Conservation (phyloP, 257 asterid species). For the Lavandula angustifolia region DNA sequence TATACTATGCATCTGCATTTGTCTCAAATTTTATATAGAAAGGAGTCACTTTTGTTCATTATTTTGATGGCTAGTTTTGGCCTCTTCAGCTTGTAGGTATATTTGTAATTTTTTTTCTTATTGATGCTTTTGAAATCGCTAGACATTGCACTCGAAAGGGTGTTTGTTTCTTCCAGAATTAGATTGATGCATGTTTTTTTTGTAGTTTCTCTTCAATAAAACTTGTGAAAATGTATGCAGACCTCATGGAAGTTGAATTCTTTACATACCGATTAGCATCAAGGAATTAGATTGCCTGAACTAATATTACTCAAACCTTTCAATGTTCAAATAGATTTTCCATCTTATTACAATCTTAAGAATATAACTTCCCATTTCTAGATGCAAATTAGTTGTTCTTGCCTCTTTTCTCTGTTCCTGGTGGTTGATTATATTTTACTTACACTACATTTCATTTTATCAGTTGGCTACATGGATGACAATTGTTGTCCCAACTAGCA, state of each 20-base stretch:
- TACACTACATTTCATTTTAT: constrained; percentile 34
- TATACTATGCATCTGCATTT: background rate
- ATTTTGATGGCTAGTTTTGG: background rate
- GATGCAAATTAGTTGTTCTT: constrained; percentile 13
- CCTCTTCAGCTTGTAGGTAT: background rate
- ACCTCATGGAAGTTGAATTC: constrained; percentile 13
- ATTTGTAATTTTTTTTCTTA: background rate
- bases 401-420: constrained; percentile 5
- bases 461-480: constrained; percentile 99
- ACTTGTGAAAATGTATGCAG: background rate
- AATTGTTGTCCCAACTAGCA: constrained; percentile 92
- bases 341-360: constrained; percentile 7
- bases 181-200: background rate
- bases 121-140: background rate
- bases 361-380: constrained; percentile 3
- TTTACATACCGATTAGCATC: constrained; percentile 10
- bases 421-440: constrained; percentile 29
- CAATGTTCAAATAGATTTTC: background rate
- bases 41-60: background rate
- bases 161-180: constrained; percentile 19
- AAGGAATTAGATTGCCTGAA: constrained; percentile 2
- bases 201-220: background rate
- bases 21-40: background rate
- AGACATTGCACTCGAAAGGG: background rate
- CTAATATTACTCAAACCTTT: constrained; percentile 19